Evolutionary conservation across 371 early-diverging fungal species (phyloP).

Genomic region (Actinomortierella ambigua): DNA sequence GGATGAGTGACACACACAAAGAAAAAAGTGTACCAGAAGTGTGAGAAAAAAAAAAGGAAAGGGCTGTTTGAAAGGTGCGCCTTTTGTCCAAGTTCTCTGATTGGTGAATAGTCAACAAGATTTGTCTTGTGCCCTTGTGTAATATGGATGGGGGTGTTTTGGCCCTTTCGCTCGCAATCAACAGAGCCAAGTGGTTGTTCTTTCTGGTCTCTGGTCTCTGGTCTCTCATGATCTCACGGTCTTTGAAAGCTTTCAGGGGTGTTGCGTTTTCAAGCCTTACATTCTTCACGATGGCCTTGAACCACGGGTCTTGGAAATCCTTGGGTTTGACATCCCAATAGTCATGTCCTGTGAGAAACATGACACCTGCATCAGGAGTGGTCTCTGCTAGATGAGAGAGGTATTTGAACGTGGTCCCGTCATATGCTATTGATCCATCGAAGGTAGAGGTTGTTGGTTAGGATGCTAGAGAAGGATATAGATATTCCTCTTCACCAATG

Average conservation of each 20-base stretch:
- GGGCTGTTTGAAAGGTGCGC: too few relatives aligned
- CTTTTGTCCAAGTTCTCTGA: not conserved
- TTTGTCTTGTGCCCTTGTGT: too few relatives aligned
- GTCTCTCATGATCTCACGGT: too few relatives aligned
- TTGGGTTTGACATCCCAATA: constrained; percentile 53
- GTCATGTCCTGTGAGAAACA: constrained; percentile 49
- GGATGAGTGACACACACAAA: not conserved
- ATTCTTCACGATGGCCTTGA: constrained; percentile 52
- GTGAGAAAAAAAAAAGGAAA: not conserved
- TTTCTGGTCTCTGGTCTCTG: too few relatives aligned
- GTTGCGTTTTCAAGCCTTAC: constrained; percentile 31
- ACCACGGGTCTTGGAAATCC: constrained; percentile 57
- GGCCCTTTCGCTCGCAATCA: not conserved
- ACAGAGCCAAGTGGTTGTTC: not conserved
- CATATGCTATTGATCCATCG: constrained; percentile 22
- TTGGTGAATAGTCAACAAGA: too few relatives aligned
- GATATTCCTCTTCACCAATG: too few relatives aligned
- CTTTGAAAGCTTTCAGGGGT: not conserved
- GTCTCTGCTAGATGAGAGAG: constrained; percentile 52
- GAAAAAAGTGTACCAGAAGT: not conserved
- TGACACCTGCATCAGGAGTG: constrained; percentile 50
- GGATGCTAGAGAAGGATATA: not conserved
- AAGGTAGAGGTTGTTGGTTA: not conserved
- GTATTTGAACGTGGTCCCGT: constrained; percentile 49
- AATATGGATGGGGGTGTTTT: too few relatives aligned